Evolutionary conservation across 306 rosid species (phyloP).

Genomic region (Oemleria cerasiformis): DNA sequence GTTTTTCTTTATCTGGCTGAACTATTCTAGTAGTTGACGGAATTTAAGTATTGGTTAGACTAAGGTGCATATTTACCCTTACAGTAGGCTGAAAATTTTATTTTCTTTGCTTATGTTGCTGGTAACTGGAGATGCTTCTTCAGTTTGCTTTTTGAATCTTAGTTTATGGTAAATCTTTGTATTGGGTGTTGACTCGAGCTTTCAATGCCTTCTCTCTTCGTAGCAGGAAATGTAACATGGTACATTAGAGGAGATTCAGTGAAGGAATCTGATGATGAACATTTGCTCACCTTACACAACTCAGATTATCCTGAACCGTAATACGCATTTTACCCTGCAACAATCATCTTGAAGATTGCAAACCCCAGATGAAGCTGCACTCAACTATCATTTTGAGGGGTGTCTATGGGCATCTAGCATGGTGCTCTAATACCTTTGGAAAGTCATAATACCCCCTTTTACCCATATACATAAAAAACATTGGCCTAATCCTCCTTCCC

Average conservation of each 20-base stretch:
- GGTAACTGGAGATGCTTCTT: slow-evolving; percentile 1
- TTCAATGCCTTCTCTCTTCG: slow-evolving; percentile 10
- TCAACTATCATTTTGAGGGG: slow-evolving; percentile 15
- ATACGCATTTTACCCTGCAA: not conserved
- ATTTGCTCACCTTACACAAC: slow-evolving; percentile 47
- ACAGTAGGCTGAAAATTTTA: not conserved
- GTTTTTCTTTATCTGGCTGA: not conserved
- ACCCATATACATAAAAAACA: not conserved
- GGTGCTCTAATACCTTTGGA: not conserved
- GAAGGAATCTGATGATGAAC: slow-evolving; percentile 74
- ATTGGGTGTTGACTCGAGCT: not conserved
- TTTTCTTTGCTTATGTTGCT: not conserved
- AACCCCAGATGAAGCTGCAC: slow-evolving; percentile 17
- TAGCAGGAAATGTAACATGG: slow-evolving; percentile 65
- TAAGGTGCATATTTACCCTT: not conserved
- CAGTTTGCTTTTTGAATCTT: not conserved
- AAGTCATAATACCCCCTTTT: not conserved
- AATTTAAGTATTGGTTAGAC: not conserved
- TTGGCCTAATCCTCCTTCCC: not conserved
- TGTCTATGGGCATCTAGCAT: not conserved
- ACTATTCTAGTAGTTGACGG: not conserved
- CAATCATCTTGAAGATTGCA: slow-evolving; percentile 9
- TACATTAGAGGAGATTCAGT: slow-evolving; percentile 52
- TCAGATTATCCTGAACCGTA: slow-evolving; percentile 51
- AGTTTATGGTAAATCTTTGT: not conserved